These are phyloP conservation scores for Orbilia oligospora DNA, from an alignment of 2,329 filamentous ascomycete species.

Conservation along the genomic window DNA sequence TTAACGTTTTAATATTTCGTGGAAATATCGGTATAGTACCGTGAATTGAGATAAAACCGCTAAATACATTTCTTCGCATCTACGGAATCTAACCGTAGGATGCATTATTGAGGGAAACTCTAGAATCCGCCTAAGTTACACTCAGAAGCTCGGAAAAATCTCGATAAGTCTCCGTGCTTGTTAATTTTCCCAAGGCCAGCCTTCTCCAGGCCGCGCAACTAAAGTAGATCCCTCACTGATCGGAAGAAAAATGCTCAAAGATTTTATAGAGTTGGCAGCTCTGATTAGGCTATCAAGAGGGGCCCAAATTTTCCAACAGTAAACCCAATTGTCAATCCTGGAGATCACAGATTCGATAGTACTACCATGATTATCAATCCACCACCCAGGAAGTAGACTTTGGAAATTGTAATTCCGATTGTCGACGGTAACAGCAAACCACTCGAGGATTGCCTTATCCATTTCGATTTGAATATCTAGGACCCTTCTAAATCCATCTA, in stretches of 20 bases:
- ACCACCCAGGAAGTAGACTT: constrained; percentile 4
- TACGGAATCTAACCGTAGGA: no score
- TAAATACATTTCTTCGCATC: no score
- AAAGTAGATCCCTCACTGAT: neutral
- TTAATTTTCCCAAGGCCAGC: constrained; percentile 1
- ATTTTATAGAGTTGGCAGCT: neutral
- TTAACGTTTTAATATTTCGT: no score
- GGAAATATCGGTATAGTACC: no score
- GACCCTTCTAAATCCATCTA: neutral
- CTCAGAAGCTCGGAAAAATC: no score
- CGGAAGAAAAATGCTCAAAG: neutral
- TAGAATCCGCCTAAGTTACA: no score
- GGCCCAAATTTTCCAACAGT: neutral
- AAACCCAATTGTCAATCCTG: neutral
- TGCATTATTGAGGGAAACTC: no score
- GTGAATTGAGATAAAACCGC: no score
- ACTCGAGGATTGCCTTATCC: no score
- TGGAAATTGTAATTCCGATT: neutral
- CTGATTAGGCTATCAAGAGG: neutral
- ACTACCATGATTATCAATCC: neutral
- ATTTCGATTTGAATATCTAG: neutral
- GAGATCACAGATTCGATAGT: neutral
- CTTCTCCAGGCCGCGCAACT: neutral
- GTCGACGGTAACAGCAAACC: neutral
- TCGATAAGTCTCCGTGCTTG: neutral